These are phyloP conservation scores for Trichoderma sp. DNA, from an alignment of 2,329 filamentous ascomycete genomes.

Conservation along the genomic window DNA sequence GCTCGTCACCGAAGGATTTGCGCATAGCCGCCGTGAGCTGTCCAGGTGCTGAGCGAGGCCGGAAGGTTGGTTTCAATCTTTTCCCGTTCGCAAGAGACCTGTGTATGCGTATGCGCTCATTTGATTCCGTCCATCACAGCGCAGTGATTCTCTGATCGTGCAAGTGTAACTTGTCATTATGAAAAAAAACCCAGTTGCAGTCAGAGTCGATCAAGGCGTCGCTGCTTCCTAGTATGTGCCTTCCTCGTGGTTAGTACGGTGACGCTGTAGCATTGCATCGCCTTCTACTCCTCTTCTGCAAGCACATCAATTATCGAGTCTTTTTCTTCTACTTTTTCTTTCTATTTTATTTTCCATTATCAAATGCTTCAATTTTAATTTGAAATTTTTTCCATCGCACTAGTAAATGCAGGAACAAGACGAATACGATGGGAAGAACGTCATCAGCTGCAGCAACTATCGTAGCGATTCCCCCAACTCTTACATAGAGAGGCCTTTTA, in stretches of 20 bases:
- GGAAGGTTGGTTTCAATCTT: not conserved
- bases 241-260: not conserved
- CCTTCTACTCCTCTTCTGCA: not conserved
- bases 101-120: not conserved
- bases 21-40: not conserved
- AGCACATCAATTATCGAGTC: not conserved
- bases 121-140: not conserved
- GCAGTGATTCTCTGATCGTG: not conserved
- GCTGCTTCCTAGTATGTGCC: not conserved
- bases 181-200: too few species aligned
- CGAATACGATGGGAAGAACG: not conserved
- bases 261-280: not conserved
- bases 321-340: not conserved
- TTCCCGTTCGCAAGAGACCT: not conserved
- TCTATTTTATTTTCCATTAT: not conserved
- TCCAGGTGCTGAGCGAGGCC: not conserved
- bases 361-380: not conserved
- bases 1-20: not conserved
- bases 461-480: not conserved
- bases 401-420: not conserved
- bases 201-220: not conserved
- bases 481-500: not conserved
- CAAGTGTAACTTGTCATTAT: not conserved
- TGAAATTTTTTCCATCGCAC: not conserved
- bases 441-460: not conserved